These are phyloP conservation scores for Violaceomyces palustris DNA, from an alignment of 1,284 basidiomycete genomes.

Conservation along the genomic window DNA sequence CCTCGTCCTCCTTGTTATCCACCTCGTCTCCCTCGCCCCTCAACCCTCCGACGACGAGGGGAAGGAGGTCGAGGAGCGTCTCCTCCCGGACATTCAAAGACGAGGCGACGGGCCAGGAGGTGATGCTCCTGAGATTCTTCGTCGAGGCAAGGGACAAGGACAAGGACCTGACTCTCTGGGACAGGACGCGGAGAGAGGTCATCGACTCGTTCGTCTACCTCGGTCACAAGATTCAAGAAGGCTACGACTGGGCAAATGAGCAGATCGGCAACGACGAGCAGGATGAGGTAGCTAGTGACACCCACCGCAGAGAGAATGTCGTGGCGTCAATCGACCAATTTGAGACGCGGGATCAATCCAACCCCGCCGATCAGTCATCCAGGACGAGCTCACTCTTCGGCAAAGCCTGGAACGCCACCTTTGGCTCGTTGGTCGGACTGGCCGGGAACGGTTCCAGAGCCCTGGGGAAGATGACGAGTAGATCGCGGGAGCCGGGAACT, in stretches of 20 bases:
- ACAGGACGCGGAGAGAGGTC: constrained; percentile 16
- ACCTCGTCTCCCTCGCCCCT: constrained; percentile 30
- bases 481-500: constrained; percentile 22
- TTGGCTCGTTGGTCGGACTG: constrained; percentile 13
- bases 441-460: constrained; percentile 17
- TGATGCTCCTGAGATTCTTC: constrained; percentile 40
- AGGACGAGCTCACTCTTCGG: background rate
- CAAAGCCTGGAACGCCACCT: constrained; percentile 13
- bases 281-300: too few species aligned
- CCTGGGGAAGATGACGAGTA: constrained; percentile 1
- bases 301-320: too few species aligned
- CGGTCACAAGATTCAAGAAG: constrained; percentile 25
- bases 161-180: constrained; percentile 28
- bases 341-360: too few species aligned
- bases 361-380: too few species aligned
- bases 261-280: constrained; percentile 15
- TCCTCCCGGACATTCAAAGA: constrained; percentile 21
- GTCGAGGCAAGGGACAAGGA: constrained; percentile 40
- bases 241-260: constrained; percentile 24
- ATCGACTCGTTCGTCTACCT: constrained; percentile 31
- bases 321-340: too few species aligned
- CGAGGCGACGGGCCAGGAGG: constrained; percentile 28
- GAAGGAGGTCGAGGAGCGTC: constrained; percentile 27
- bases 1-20: constrained; percentile 11
- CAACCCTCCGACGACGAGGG: constrained; percentile 26